A percentile compares a stretch with the other conserved stretches of the same genome.
phyloP scores from a whole-genome alignment of 768 basidiomycete genomes.

The Suillus plorans region DNA sequence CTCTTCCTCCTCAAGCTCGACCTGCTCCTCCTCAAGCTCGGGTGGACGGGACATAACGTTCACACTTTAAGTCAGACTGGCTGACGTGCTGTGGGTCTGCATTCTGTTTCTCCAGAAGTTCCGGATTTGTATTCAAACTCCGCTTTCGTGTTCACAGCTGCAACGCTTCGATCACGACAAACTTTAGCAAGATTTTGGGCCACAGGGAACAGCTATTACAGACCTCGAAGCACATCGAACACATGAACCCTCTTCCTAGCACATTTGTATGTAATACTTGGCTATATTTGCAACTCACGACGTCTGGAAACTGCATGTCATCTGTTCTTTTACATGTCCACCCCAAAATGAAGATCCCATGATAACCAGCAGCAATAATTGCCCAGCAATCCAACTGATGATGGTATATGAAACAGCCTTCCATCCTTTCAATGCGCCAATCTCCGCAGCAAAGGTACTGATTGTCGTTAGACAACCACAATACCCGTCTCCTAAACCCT shows the following conservation, averaged over 20 bases:
- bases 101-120: conserved; percentile 25
- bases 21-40: conserved; percentile 47
- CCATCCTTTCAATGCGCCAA: conserved; percentile 53
- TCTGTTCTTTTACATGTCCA: conserved; percentile 43
- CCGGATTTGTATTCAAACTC: conserved; percentile 28
- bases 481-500: conserved; percentile 87
- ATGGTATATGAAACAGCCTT: conserved; percentile 68
- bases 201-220: background rate
- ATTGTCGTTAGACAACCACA: conserved; percentile 95
- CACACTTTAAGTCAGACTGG: conserved; percentile 23
- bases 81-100: conserved; percentile 20
- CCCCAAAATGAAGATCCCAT: conserved; percentile 66
- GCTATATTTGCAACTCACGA: conserved; percentile 4
- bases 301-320: conserved; percentile 47
- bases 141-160: conserved; percentile 15
- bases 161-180: conserved; percentile 1
- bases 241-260: conserved; percentile 6
- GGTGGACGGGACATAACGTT: conserved; percentile 38
- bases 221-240: background rate
- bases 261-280: conserved; percentile 8
- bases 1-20: conserved; percentile 63
- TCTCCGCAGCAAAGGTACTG: conserved; percentile 88
- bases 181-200: background rate
- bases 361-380: conserved; percentile 69
- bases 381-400: conserved; percentile 67